Conservation (phyloP, 2,329 filamentous ascomycete genomes). For the Botryotinia convoluta region DNA sequence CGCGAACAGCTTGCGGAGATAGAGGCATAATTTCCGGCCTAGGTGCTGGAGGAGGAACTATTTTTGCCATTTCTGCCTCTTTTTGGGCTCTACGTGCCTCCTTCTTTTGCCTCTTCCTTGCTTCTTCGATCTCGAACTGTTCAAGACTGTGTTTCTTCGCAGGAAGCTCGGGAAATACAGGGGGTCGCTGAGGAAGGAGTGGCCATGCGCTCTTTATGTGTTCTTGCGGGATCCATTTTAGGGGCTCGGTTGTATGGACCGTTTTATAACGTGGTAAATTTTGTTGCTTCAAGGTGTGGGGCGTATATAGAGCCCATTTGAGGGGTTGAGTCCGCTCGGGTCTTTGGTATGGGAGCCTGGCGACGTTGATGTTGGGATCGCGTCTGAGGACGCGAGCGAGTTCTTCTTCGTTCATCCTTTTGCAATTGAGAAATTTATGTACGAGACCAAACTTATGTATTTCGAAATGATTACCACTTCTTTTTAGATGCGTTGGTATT, state of each 20-base stretch:
- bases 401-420: not conserved
- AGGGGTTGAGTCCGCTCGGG: not conserved
- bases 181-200: not conserved
- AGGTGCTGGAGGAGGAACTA: not conserved
- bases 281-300: not conserved
- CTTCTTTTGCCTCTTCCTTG: not conserved
- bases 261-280: fast-evolving
- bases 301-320: fast-evolving
- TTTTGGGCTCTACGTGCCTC: not conserved
- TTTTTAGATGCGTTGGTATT: not conserved
- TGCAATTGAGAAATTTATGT: not conserved
- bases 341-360: not conserved
- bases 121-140: not conserved
- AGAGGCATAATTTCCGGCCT: not conserved
- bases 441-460: too few species aligned
- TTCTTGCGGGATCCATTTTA: not conserved
- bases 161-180: not conserved
- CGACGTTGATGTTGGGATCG: not conserved
- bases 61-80: not conserved
- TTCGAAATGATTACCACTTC: not conserved
- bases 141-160: not conserved
- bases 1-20: not conserved
- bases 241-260: not conserved
- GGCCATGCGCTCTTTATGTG: not conserved
- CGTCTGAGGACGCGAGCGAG: not conserved